Evolutionary conservation across 2,329 filamentous ascomycete genomes (phyloP), one percentile per base, ranked within the genome.

Genomic region (Diaporthe vexans): DNA sequence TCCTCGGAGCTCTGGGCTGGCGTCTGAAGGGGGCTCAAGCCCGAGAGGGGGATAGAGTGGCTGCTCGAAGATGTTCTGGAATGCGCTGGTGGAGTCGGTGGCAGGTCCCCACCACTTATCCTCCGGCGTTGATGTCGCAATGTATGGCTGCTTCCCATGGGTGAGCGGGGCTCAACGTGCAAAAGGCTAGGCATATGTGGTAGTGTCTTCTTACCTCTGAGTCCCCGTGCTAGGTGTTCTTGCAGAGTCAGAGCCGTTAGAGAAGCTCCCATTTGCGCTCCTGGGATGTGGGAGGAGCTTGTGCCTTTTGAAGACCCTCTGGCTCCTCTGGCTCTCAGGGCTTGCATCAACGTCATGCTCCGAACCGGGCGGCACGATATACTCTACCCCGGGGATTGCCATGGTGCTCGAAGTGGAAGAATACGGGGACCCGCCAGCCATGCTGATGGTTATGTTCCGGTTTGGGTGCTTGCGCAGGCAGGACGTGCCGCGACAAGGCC

Each of bases 71-170:
- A 90, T 63, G 87, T 88, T 74, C 89, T 87, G 56, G 90, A 91
- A 78, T 91, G 88, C 63, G 87, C 87, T 21, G 91, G 91, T 61
- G 91, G 91, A 35, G 91, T 92, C n/a, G 91, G 91, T 54, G 91
- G 91, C 51, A 89, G 83, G 77, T 87, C 86, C 24, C 87, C 86
- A 51, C 82, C 83, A 67, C 83, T 83, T 75, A 86, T 83, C 56
- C 83, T 83, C 71, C 82, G 83, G 59, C 83, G 79, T 72, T 87
- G 84, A 75, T 85, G 85, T 76, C 84, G 86, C 69, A 85, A 79
- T 26, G 80, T 83, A 73, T 83, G 82, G 15, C 84, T 81, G 74
- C 82, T 86, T 19, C 83, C 80, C 19, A 82, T 78, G 67, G 84
- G 83, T 63, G 81, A 81, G 76, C 77, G 78, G 46, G 78, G 77